Evolutionary conservation across 768 basidiomycete genomes (phyloP), one percentile per base, ranked within the genome.

Genomic region (Auriculariales sp.): DNA sequence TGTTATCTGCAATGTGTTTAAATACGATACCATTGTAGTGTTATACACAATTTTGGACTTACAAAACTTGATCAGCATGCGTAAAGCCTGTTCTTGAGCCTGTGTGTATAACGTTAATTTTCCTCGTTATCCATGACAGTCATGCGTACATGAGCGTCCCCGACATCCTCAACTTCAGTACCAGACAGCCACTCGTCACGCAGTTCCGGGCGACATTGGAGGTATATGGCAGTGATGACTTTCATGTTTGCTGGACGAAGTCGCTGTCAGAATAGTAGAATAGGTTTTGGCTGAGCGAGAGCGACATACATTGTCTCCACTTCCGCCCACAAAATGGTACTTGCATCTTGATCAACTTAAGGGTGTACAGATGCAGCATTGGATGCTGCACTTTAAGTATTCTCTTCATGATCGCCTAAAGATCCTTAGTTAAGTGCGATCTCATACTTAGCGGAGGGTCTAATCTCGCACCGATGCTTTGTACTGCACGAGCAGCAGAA

Each of bases 311-410:
- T 70, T 95, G 92, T 47, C 94, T 74, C 95, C 95, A 99, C 67
- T 94, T 97, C 34, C 94, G 74, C 17, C 94, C 95, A 60, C 91
- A 94, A 64, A 91, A 97, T 2, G 95, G 95, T 4, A 98, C 92
- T 73, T 98, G 95, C 55, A 90, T 93, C 71, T 99, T 99, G 71
- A 98, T 93, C 52, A 98, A 70, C 66, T 99, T 99, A 55, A 99
- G 72, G 7, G 95, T 79, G 65, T 95, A 90, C 24, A 98, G 73
- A 62, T 97, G 94, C 53, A 98, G 66, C 75, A 94, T 74, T 3
- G 92, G 89, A 58, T 99, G 95, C 57, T 86, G 81, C 10, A 99
- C 92, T 65, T 87, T 79, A 50, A 98, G 70, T 53, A 98, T 87
- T 27, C 95, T 79, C 65, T 99, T 99, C 55, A 99, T 69, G 46